A percentile compares a stretch with the other conserved stretches of the same genome.
phyloP scores from a whole-genome alignment of 2,329 filamentous ascomycete species.

The Beauveria scarabaeidicola region DNA sequence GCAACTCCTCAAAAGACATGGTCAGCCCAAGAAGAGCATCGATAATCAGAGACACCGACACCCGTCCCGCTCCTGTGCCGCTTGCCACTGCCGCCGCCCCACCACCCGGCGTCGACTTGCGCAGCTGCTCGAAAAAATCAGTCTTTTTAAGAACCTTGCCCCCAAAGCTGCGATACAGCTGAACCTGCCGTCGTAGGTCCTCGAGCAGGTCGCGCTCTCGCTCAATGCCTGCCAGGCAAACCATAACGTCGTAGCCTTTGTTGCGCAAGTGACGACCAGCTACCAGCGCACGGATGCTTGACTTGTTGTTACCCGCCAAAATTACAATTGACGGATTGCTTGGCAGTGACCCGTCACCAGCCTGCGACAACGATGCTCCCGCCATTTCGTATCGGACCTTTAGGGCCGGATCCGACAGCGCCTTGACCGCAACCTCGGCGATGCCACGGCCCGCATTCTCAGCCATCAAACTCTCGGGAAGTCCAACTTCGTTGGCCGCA shows the following conservation, averaged over 20 bases:
- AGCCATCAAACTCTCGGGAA: conserved; percentile 82
- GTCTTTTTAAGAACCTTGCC: conserved; percentile 59
- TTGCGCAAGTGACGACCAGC: conserved; percentile 82
- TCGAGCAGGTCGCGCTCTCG: conserved; percentile 73
- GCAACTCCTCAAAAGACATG: conserved; percentile 79
- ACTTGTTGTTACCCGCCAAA: conserved; percentile 92
- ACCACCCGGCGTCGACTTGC: conserved; percentile 33
- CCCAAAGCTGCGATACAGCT: conserved; percentile 76
- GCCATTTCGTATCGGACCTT: conserved; percentile 42
- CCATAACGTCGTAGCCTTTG: conserved; percentile 69
- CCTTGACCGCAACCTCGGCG: conserved; percentile 68
- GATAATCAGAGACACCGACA: conserved; percentile 68
- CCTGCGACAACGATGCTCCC: conserved; percentile 26
- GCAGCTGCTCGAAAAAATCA: conserved; percentile 53
- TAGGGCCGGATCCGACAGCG: conserved; percentile 55
- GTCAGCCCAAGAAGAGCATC: conserved; percentile 85
- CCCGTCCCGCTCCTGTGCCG: conserved; percentile 43
- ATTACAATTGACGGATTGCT: conserved; percentile 51
- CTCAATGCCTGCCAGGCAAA: conserved; percentile 80
- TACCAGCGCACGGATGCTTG: conserved; percentile 73
- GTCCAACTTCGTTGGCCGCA: conserved; percentile 74
- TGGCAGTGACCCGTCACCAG: conserved; percentile 19
- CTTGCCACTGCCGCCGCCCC: conserved; percentile 16
- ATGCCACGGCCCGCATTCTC: conserved; percentile 88
- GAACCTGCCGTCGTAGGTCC: conserved; percentile 70